Evolutionary conservation across 805 yeast species (phyloP).

Genomic region (Saccharomyces jurei): DNA sequence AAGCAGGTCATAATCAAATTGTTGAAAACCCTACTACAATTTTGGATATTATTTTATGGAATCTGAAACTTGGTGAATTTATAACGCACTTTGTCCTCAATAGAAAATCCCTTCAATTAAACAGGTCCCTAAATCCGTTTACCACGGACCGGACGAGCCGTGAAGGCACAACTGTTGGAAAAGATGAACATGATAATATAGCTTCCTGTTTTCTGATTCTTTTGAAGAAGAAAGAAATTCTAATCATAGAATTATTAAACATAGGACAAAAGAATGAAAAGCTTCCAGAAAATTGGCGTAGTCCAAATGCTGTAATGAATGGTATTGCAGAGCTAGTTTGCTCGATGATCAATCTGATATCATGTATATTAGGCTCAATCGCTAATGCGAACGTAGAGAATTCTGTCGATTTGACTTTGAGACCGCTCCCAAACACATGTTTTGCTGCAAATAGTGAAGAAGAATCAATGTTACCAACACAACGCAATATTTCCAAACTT

Average conservation of each 20-base stretch:
- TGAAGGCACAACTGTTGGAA: background rate
- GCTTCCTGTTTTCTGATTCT: background rate
- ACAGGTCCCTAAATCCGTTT: background rate
- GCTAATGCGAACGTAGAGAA: background rate
- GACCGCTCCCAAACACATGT: background rate
- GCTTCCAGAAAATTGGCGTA: background rate
- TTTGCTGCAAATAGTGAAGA: background rate
- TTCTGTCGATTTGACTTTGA: background rate
- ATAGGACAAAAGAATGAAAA: background rate
- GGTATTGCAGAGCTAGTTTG: background rate
- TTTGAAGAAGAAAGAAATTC: background rate
- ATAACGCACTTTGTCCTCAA: background rate
- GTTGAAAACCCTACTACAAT: background rate
- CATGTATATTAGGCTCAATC: background rate
- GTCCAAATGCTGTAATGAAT: background rate
- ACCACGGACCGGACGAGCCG: background rate
- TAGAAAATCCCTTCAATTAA: background rate
- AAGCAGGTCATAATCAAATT: background rate
- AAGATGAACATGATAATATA: background rate
- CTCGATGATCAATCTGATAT: background rate
- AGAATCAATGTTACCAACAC: background rate
- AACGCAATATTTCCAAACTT: background rate
- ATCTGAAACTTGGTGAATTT: background rate
- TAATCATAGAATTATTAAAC: background rate
- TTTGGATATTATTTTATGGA: background rate